Evolutionary conservation across 352 stramenopile genomes (phyloP), one percentile per base, ranked within the genome.

Genomic region (Globisporangium spinosum): DNA sequence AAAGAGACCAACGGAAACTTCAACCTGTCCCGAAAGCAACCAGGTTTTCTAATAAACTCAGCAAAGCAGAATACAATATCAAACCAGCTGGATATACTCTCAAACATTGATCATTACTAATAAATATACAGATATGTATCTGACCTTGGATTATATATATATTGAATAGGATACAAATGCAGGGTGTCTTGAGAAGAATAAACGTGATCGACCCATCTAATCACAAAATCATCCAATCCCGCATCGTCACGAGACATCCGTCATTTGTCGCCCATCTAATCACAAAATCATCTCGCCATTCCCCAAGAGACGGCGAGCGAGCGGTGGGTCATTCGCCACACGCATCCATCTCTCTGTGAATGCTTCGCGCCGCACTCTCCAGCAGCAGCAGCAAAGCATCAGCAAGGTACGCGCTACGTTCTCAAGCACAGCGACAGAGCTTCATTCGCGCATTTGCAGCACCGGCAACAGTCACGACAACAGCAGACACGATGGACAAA

Each of bases 401-500:
- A 58, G 60, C 43, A 27, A 6, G 27, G 47, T 15, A 8, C 40
- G n/a, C 43, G 17, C 5, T 22, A 1, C 4, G 27, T 2, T 5
- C 15, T 20, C 58, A 22, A 32, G 59, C 25, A 8, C 35, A 51
- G 3, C 25, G 20, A 43, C 59, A 34, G 9, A 25, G 43, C 23
- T 56, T 38, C 38, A 27, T 59, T 34, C 54, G 54, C 54, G 8
- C 25, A 38, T 57, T 35, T 56, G 59, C 40, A 56, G 17, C 59
- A 51, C 23, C 38, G 22, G 2, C 58, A 29, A 45, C 59, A 51
- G 22, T 12, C 43, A 53, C 57, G 8, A n/a, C n/a, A 40, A 13
- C 57, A 56, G 47, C 59, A 35, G 22, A 58, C 20, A 55, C n/a
- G 22, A 76, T 76, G 70, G 70, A 76, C 58, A 59, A 35, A 23